phyloP scores from a whole-genome alignment of 306 rosid species.

The Dryas alaskensis region DNA sequence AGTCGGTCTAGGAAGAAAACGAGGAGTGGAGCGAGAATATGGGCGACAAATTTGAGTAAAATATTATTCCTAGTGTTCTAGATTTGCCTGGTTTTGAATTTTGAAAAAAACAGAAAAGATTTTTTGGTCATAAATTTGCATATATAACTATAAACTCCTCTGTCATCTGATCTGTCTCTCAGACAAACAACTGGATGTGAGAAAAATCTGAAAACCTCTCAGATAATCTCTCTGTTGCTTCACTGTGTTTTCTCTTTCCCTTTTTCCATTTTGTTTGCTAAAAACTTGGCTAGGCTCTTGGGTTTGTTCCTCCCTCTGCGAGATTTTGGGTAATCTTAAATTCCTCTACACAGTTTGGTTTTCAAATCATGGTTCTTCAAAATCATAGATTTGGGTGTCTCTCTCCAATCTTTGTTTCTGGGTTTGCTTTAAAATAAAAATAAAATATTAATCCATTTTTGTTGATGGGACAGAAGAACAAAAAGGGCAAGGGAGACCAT shows the following conservation, averaged over 20 bases:
- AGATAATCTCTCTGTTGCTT: conserved; percentile 18
- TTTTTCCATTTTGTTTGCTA: conserved; percentile 21
- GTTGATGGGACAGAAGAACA: neutral
- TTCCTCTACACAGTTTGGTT: conserved; percentile 10
- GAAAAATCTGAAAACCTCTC: conserved; percentile 47
- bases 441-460: neutral
- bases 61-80: conserved; percentile 36
- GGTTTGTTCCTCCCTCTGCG: conserved; percentile 39
- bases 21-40: conserved; percentile 65
- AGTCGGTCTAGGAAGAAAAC: conserved; percentile 54
- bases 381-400: conserved; percentile 23
- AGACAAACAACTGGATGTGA: conserved; percentile 49
- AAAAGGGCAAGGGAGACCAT: neutral
- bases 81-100: conserved; percentile 58
- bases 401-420: conserved; percentile 27
- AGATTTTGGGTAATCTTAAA: conserved; percentile 37
- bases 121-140: conserved; percentile 13
- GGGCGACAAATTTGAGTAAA: conserved; percentile 40
- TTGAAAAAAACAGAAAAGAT: conserved; percentile 22
- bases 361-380: conserved; percentile 21
- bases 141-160: neutral
- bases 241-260: neutral
- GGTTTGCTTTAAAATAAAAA: conserved; percentile 23
- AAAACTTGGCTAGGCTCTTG: conserved; percentile 33
- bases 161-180: conserved; percentile 36